A percentile compares a stretch with the other conserved stretches of the same genome.
Conservation (phyloP, 768 basidiomycete species). For the Nidula microcarpa region DNA sequence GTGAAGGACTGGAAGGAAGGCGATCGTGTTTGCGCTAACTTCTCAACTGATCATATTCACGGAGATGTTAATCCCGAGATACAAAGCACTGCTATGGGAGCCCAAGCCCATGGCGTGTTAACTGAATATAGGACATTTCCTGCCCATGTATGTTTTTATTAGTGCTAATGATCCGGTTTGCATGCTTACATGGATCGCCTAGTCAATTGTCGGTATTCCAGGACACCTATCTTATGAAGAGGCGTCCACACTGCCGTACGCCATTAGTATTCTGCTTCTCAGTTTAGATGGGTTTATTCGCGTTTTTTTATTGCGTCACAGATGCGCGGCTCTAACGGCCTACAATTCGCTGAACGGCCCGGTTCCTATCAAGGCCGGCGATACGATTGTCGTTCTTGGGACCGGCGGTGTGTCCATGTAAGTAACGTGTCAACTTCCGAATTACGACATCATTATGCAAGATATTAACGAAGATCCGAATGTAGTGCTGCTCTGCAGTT, state of each 20-base stretch:
- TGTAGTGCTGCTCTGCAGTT: constrained; percentile 31
- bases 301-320: constrained; percentile 8
- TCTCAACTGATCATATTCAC: constrained; percentile 42
- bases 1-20: constrained; percentile 48
- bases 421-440: constrained; percentile 4
- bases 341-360: constrained; percentile 55
- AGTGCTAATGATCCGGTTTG: background rate
- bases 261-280: background rate
- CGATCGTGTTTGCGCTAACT: constrained; percentile 57
- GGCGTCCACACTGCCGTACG: constrained; percentile 60
- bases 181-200: background rate
- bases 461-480: constrained; percentile 13
- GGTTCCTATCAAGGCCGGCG: constrained; percentile 51
- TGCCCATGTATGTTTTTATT: constrained; percentile 10
- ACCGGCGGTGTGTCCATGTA: constrained; percentile 57
- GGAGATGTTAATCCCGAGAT: constrained; percentile 35
- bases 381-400: constrained; percentile 52
- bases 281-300: too few relatives aligned
- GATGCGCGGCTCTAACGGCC: constrained; percentile 61
- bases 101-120: constrained; percentile 46
- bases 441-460: background rate
- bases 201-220: constrained; percentile 52
- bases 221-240: constrained; percentile 59
- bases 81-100: constrained; percentile 38
- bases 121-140: constrained; percentile 50